phyloP scores from a whole-genome alignment of 2,329 filamentous ascomycete genomes.

The Xylaria sp. region DNA sequence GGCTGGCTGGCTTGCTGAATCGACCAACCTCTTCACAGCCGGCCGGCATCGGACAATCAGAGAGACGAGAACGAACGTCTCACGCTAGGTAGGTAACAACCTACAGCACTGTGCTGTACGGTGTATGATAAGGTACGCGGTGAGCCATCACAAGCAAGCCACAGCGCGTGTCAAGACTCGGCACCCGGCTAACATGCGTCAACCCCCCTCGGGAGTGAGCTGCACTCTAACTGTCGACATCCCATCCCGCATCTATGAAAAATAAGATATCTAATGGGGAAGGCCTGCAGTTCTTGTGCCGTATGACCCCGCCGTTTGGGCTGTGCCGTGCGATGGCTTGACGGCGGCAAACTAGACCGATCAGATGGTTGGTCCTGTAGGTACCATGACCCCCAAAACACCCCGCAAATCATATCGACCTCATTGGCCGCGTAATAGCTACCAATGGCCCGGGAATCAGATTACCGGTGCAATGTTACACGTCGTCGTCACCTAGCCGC shows the following conservation, averaged over 20 bases:
- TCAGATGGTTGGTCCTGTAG: neutral
- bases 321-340: conserved; percentile 1
- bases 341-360: neutral
- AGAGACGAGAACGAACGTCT: neutral
- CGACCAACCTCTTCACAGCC: neutral
- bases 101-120: neutral
- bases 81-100: neutral
- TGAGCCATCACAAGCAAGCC: neutral
- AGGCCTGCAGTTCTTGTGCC: neutral
- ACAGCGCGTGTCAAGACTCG: neutral
- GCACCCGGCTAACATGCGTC: neutral
- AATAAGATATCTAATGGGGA: neutral
- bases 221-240: too few species aligned
- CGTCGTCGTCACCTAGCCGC: conserved; percentile 2
- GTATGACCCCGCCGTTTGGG: conserved; percentile 1
- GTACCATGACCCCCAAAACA: neutral
- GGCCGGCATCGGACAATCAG: neutral
- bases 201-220: neutral
- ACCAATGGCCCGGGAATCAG: conserved; percentile 4
- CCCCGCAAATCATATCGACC: neutral
- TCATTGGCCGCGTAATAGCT: conserved; percentile 6
- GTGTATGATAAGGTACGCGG: neutral
- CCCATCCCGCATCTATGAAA: neutral
- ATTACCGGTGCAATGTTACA: conserved; percentile 5
- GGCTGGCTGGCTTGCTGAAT: neutral